phyloP scores from a whole-genome alignment of 2,329 filamentous ascomycete species.

The Monilinia fructicola region DNA sequence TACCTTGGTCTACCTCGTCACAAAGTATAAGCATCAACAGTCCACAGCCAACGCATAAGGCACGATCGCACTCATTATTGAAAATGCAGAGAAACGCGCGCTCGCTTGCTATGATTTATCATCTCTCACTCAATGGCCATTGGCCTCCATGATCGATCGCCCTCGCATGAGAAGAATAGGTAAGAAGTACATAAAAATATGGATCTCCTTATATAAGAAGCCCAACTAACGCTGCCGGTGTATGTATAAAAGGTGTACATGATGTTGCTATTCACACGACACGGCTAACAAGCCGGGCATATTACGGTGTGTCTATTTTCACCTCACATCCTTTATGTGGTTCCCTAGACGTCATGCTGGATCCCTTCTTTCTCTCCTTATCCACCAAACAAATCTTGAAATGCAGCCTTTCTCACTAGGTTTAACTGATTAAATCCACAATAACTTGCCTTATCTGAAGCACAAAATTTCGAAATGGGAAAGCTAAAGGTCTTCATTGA shows the following conservation, averaged over 20 bases:
- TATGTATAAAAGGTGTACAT: background rate
- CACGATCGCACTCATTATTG: background rate
- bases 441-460: constrained; percentile 30
- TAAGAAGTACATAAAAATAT: constrained; percentile 1
- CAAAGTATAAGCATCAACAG: background rate
- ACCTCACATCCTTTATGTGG: constrained; percentile 15
- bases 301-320: constrained; percentile 18
- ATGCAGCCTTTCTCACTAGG: constrained; percentile 4
- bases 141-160: constrained; percentile 1
- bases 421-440: constrained; percentile 23
- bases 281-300: constrained; percentile 1
- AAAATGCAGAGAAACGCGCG: background rate
- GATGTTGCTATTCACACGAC: background rate
- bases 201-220: background rate
- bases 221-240: background rate
- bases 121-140: too few relatives aligned
- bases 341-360: constrained; percentile 19
- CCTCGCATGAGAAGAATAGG: background rate
- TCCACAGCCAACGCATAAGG: constrained; percentile 5
- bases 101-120: background rate
- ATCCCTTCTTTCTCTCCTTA: constrained; percentile 20
- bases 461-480: constrained; percentile 11
- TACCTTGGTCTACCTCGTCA: too few relatives aligned
- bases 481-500: background rate
- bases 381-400: constrained; percentile 22